phyloP scores from a whole-genome alignment of 1,284 basidiomycete species.

The Apiotrichum laibachii region DNA sequence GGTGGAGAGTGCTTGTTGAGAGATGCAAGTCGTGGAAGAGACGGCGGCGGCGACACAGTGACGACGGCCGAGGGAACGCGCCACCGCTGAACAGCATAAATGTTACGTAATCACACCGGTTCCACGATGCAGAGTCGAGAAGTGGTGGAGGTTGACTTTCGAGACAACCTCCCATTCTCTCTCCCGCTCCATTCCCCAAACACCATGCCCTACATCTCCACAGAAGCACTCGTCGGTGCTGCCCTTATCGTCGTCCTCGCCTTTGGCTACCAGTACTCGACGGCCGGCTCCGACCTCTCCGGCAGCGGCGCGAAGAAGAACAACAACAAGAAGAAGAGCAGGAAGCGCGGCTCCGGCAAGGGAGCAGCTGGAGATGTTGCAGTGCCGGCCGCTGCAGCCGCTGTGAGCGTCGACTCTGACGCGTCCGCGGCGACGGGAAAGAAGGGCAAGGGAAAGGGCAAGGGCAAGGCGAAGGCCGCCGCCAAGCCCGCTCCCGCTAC shows the following conservation, averaged over 20 bases:
- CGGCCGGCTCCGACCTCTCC: constrained; percentile 10
- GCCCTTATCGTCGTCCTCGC: constrained; percentile 39
- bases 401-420: constrained; percentile 10
- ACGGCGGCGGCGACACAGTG: too few species aligned
- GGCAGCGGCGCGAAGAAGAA: constrained; percentile 24
- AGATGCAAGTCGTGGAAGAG: too few species aligned
- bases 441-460: constrained; percentile 15
- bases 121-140: too few species aligned
- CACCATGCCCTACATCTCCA: constrained; percentile 48
- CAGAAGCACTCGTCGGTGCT: constrained; percentile 43
- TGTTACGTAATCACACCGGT: too few species aligned
- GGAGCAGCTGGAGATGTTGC: constrained; percentile 11
- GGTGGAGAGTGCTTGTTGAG: too few species aligned
- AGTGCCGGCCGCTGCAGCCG: not conserved
- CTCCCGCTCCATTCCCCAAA: not conserved
- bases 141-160: too few species aligned
- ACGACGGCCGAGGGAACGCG: too few species aligned
- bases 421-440: not conserved
- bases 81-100: too few species aligned
- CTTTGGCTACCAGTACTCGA: constrained; percentile 35
- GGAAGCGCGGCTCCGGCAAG: constrained; percentile 28
- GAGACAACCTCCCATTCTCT: not conserved
- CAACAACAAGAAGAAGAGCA: constrained; percentile 35
- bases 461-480: not conserved
- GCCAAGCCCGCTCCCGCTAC: not conserved